Base-by-base conservation (phyloP, 139 green algal species). In the Tetratostichococcus sp. region DNA sequence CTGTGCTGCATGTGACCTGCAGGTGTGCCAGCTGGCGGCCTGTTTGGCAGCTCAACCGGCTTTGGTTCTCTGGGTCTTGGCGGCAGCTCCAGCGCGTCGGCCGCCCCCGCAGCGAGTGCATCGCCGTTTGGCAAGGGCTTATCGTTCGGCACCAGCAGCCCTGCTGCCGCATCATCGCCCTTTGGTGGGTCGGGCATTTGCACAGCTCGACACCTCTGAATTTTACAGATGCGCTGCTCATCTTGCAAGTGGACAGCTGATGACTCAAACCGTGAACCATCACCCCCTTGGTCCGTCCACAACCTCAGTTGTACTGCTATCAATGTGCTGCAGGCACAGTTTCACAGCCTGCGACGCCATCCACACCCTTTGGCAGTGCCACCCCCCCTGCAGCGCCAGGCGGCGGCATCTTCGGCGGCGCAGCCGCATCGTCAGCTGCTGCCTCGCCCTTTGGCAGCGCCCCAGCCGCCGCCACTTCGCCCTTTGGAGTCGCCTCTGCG, bases 31-130 rank as follows among this genome's bases (percentile, higher is more conserved):
- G n/a, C 30, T 50, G 58, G 59, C 72, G 43, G 33, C 59, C n/a
- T 31, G 65, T 43, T 72, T 35, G 62, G 62, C 43, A n/a, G 35
- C 73, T 0, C 65, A 42, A 30, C 65, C 30, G 28, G 65, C n/a
- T 81, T 81, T 28, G 76, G 70, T 1, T 72, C 76, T 3, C 65
- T 81, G 65, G 76, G 76, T 26, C 34, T 81, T 0, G 76, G 71
- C 8, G 57, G 68, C 33, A 28, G 26, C 76, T 39, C 69, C 33
- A 28, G 26, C 76, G 66, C 69, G 33, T 35, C 43, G 16, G 30
- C 67, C 31, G 25, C 69, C 8, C 21, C 69, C 43, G 34, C 43
- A 1, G 69, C 69, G 5, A 23, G 17, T 2, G 19, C 50, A 17
- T 62, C 50, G 50, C 50, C 69, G 2, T 74, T 39, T 17, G 28